A percentile compares a stretch with the other conserved stretches of the same genome.
phyloP scores from a whole-genome alignment of 148 eudicot species.

The Diospyros lotus region DNA sequence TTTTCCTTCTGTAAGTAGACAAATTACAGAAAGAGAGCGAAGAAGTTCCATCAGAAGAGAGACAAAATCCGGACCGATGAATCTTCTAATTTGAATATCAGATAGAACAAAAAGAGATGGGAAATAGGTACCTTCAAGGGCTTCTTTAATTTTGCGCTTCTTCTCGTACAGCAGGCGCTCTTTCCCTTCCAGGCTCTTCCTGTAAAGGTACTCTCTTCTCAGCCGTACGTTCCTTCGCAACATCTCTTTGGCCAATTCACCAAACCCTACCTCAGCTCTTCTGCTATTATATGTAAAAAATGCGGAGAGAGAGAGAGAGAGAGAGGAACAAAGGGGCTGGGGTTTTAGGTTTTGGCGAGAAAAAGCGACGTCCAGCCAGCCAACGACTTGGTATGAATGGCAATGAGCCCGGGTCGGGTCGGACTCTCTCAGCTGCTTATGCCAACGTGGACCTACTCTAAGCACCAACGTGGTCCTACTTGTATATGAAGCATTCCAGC shows the following conservation, averaged over 20 bases:
- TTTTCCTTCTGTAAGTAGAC: conserved; percentile 59
- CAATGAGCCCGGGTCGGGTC: too few species aligned
- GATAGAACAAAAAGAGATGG: neutral
- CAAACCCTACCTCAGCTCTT: neutral
- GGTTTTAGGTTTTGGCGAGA: too few species aligned
- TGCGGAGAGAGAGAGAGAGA: neutral
- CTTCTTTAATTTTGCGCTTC: conserved; percentile 81
- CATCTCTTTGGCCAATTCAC: conserved; percentile 26
- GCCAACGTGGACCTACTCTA: too few species aligned
- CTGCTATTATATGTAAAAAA: neutral
- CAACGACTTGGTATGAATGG: too few species aligned
- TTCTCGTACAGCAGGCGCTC: conserved; percentile 76
- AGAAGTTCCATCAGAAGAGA: too few species aligned
- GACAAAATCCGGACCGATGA: too few species aligned
- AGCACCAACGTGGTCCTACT: too few species aligned
- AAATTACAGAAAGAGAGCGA: too few species aligned
- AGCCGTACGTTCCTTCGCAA: conserved; percentile 58
- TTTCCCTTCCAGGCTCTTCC: conserved; percentile 80
- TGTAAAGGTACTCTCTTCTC: conserved; percentile 76
- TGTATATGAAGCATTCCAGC: too few species aligned
- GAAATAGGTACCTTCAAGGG: conserved; percentile 52
- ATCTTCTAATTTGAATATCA: too few species aligned
- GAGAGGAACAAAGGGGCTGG: neutral
- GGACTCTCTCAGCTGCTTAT: too few species aligned
- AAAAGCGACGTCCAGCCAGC: too few species aligned